These are phyloP conservation scores for Allomyces macrogynus DNA, from an alignment of 192 early-diverging fungal genomes.

Conservation along the genomic window DNA sequence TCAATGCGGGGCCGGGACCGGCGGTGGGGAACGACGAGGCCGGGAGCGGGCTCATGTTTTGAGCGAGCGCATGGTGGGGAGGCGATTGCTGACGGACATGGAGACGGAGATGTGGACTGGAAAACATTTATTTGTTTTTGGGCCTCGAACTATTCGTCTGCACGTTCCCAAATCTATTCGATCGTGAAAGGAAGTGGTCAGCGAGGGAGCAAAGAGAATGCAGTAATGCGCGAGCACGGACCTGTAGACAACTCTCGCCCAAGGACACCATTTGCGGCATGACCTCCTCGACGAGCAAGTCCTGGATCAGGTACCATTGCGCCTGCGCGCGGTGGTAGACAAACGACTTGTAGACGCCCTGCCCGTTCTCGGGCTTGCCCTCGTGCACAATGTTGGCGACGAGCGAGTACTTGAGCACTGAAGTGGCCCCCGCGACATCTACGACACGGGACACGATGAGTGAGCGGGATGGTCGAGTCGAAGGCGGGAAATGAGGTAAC, in stretches of 20 bases:
- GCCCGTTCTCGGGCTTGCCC: constrained; percentile 41
- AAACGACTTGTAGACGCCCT: constrained; percentile 66
- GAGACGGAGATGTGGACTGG: too few relatives aligned
- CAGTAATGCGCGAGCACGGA: constrained; percentile 9
- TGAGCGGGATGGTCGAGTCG: background rate
- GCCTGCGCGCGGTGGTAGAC: constrained; percentile 51
- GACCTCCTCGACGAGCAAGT: constrained; percentile 77
- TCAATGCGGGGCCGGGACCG: too few relatives aligned
- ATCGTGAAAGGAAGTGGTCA: too few relatives aligned
- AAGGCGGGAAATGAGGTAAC: background rate
- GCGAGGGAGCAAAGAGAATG: too few relatives aligned
- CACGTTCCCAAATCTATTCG: too few relatives aligned
- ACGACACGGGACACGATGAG: constrained; percentile 17
- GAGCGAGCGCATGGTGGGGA: too few relatives aligned
- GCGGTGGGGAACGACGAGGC: too few relatives aligned
- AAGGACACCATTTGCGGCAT: constrained; percentile 88
- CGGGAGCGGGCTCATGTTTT: too few relatives aligned
- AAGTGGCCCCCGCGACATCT: constrained; percentile 16
- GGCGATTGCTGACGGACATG: too few relatives aligned
- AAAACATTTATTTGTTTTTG: too few relatives aligned
- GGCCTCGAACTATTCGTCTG: too few relatives aligned
- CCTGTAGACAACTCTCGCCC: constrained; percentile 79
- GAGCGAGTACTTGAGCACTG: constrained; percentile 51
- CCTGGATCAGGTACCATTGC: constrained; percentile 90
- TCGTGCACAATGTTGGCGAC: constrained; percentile 84